Percentiles rank a stretch among this genome's conserved stretches.
These are phyloP conservation scores for Lactifluus volemus DNA, from an alignment of 768 basidiomycete genomes.

Conservation along the genomic window DNA sequence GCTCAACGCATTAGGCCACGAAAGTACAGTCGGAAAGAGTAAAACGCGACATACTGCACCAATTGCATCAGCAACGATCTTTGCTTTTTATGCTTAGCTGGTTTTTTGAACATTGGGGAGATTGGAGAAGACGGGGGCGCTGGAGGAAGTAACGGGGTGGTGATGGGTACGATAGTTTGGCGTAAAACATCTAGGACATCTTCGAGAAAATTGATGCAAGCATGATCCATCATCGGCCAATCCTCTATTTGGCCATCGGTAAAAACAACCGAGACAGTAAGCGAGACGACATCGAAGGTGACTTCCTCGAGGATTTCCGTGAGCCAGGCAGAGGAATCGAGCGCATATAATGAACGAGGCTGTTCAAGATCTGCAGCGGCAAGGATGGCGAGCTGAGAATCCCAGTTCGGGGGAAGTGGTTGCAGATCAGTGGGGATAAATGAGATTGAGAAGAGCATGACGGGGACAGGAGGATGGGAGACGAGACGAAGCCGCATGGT, in stretches of 20 bases:
- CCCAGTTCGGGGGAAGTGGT: slow-evolving; percentile 45
- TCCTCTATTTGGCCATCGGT: slow-evolving; percentile 45
- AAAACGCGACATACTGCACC: slow-evolving; percentile 39
- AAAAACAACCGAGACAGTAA: slow-evolving; percentile 44
- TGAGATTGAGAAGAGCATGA: slow-evolving; percentile 49
- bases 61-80: slow-evolving; percentile 63
- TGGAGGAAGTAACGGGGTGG: slow-evolving; percentile 24
- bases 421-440: slow-evolving; percentile 37
- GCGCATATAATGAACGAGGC: slow-evolving; percentile 43
- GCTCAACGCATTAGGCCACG: slow-evolving; percentile 3
- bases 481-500: slow-evolving; percentile 53
- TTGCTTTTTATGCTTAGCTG: slow-evolving; percentile 55
- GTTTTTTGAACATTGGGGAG: slow-evolving; percentile 28
- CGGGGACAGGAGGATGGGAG: slow-evolving; percentile 36
- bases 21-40: neutral
- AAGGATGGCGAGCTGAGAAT: slow-evolving; percentile 42
- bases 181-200: slow-evolving; percentile 46
- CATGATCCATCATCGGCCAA: slow-evolving; percentile 36
- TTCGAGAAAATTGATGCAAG: slow-evolving; percentile 39
- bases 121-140: slow-evolving; percentile 12
- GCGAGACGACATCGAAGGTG: slow-evolving; percentile 46
- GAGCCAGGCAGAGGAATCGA: slow-evolving; percentile 53
- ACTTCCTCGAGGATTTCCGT: slow-evolving; percentile 49
- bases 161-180: slow-evolving; percentile 36
- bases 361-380: slow-evolving; percentile 44